A percentile compares a stretch with the other conserved stretches of the same genome.
These are phyloP conservation scores for Zygosaccharomyces pseudobailii DNA, from an alignment of 1,139 yeast genomes.

Conservation along the genomic window DNA sequence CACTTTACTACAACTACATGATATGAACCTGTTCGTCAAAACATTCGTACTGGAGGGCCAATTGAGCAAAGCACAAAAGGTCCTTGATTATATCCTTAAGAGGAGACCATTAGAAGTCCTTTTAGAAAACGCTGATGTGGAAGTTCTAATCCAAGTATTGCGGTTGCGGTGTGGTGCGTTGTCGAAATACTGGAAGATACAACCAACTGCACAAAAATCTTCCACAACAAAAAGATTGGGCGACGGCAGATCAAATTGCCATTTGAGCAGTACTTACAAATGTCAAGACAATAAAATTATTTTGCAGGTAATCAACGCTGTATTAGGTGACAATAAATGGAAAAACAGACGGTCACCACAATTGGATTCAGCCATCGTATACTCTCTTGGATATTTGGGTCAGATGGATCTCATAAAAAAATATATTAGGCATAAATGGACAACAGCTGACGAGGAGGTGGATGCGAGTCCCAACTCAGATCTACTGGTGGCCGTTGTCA, in stretches of 20 bases:
- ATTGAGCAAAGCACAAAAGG: conserved; percentile 24
- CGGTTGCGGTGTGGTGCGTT: conserved; percentile 27
- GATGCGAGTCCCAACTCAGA: conserved; percentile 17
- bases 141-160: conserved; percentile 20
- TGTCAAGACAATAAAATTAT: conserved; percentile 15
- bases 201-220: not conserved
- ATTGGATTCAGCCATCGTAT: conserved; percentile 21
- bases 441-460: not conserved
- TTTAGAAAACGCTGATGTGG: conserved; percentile 15
- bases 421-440: conserved; percentile 20
- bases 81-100: conserved; percentile 19
- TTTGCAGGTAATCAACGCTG: conserved; percentile 12
- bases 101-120: conserved; percentile 12
- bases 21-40: conserved; percentile 23
- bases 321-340: conserved; percentile 15
- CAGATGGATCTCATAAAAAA: conserved; percentile 18
- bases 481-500: conserved; percentile 20
- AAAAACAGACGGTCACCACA: conserved; percentile 8
- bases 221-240: conserved; percentile 5
- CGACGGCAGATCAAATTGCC: conserved; percentile 5
- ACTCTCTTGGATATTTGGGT: conserved; percentile 24
- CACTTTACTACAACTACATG: conserved; percentile 19
- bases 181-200: conserved; percentile 18
- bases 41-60: conserved; percentile 21
- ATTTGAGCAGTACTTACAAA: conserved; percentile 15